These are phyloP conservation scores for Eucalyptus dawsonii DNA, from an alignment of 345 rosid species.

Conservation along the genomic window DNA sequence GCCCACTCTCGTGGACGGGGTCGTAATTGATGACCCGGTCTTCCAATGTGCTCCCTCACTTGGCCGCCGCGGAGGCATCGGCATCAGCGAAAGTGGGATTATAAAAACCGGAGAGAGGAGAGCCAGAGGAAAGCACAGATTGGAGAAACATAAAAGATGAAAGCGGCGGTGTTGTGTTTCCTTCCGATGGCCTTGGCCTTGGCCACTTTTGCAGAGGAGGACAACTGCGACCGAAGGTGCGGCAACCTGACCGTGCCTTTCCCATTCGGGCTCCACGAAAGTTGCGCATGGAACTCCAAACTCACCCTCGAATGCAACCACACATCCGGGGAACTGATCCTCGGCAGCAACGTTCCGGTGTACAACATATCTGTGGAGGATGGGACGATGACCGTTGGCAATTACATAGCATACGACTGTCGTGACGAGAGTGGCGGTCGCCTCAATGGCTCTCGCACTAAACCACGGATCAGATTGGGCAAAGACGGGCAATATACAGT, in stretches of 20 bases:
- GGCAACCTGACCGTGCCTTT: neutral
- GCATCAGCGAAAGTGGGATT: neutral
- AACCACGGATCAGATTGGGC: too few relatives aligned
- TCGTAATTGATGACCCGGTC: too few relatives aligned
- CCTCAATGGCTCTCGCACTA: too few relatives aligned
- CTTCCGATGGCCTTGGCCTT: neutral
- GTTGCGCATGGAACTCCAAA: rapidly evolving
- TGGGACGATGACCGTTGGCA: too few relatives aligned
- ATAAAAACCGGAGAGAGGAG: neutral
- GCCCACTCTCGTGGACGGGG: too few relatives aligned
- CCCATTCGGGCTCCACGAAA: neutral
- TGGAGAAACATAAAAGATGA: too few relatives aligned
- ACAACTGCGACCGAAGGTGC: neutral
- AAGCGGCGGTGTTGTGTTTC: neutral
- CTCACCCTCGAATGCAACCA: rapidly evolving
- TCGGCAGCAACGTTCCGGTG: too few relatives aligned
- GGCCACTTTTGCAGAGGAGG: neutral
- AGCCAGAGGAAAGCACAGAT: too few relatives aligned
- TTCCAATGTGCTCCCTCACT: rapidly evolving
- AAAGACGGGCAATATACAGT: too few relatives aligned
- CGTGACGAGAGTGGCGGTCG: too few relatives aligned
- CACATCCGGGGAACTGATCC: neutral
- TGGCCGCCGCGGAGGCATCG: neutral
- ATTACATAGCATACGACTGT: too few relatives aligned
- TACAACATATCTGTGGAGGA: too few relatives aligned